Evolutionary conservation across 345 rosid species (phyloP).

Genomic region (Chamaenerion angustifolium): DNA sequence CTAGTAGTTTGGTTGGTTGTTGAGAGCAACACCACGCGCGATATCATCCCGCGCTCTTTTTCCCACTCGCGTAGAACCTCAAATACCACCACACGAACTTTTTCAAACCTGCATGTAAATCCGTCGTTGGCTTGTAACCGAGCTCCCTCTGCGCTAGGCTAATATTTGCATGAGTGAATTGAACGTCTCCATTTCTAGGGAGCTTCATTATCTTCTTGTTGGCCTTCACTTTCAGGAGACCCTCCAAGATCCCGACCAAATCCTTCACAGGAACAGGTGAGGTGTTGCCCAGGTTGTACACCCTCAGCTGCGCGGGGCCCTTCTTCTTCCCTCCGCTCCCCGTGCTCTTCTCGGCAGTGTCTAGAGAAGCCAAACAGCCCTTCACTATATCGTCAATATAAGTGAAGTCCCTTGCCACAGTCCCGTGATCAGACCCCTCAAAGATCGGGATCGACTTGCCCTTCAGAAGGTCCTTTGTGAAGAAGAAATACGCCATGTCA

Average conservation of each 20-base stretch:
- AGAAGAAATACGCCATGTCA: slow-evolving; percentile 92
- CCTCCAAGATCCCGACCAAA: slow-evolving; percentile 1
- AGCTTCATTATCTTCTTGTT: slow-evolving; percentile 2
- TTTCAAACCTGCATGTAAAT: slow-evolving; percentile 2
- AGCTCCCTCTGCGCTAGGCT: slow-evolving; percentile 3
- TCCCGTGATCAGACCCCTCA: slow-evolving; percentile 53
- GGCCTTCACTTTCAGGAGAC: slow-evolving; percentile 2
- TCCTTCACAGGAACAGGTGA: slow-evolving; percentile 1
- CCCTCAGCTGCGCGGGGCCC: slow-evolving; percentile 4
- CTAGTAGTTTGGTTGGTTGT: no score
- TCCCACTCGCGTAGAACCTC: slow-evolving; percentile 6
- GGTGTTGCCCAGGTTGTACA: slow-evolving; percentile 4
- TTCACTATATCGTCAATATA: slow-evolving; percentile 4
- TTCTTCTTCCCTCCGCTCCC: slow-evolving; percentile 5
- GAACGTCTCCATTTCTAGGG: slow-evolving; percentile 2
- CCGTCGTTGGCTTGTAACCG: slow-evolving; percentile 1
- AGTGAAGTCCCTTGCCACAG: slow-evolving; percentile 41
- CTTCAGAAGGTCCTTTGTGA: slow-evolving; percentile 60
- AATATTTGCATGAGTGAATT: slow-evolving; percentile 4
- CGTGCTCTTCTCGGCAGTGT: slow-evolving; percentile 4
- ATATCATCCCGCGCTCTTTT: slow-evolving; percentile 4
- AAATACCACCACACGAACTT: slow-evolving; percentile 6
- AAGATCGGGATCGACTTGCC: slow-evolving; percentile 59
- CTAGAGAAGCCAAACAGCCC: slow-evolving; percentile 4
- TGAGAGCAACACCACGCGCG: neutral